A percentile compares a stretch with the other conserved stretches of the same genome.
These are phyloP conservation scores for Rhizophora apiculata DNA, from an alignment of 345 rosid species.

Conservation along the genomic window DNA sequence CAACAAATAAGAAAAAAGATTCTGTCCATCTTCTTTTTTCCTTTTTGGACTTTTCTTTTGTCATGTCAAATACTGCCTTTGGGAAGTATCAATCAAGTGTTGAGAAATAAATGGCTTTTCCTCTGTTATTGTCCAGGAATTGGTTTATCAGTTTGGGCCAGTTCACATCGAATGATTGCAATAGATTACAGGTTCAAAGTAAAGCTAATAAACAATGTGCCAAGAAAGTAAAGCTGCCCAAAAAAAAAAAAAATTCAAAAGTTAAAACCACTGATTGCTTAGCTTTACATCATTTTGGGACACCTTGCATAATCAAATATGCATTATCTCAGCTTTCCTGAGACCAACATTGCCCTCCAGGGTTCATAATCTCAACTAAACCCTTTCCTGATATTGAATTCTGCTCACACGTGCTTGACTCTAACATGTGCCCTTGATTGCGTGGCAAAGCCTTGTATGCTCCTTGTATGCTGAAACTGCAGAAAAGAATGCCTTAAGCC, in stretches of 20 bases:
- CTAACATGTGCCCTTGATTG: background rate
- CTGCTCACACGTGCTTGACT: background rate
- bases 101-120: background rate
- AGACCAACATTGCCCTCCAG: background rate
- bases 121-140: background rate
- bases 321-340: background rate
- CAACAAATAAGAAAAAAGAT: background rate
- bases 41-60: background rate
- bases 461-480: background rate
- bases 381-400: conserved; percentile 1
- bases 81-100: background rate
- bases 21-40: background rate
- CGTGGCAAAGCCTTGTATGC: background rate
- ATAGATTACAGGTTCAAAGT: background rate
- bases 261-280: background rate
- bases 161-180: no score
- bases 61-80: background rate
- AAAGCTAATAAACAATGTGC: background rate
- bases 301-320: no score
- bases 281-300: background rate
- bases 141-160: no score
- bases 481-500: background rate
- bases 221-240: background rate
- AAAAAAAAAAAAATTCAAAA: background rate
- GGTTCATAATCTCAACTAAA: background rate